These are phyloP conservation scores for Fusarium xylarioides DNA, from an alignment of 2,329 filamentous ascomycete species.

Conservation along the genomic window DNA sequence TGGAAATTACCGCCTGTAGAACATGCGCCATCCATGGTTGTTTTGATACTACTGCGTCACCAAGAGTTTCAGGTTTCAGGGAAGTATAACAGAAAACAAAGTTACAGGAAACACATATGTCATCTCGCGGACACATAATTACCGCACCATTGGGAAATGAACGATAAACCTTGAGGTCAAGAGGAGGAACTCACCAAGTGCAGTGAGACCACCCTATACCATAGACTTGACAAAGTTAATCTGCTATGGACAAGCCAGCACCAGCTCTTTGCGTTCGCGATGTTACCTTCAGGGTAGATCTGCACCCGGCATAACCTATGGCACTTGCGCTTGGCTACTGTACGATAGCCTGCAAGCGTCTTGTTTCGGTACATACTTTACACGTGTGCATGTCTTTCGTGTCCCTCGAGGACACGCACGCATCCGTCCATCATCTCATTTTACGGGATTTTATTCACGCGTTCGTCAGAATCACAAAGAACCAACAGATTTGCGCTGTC, in stretches of 20 bases:
- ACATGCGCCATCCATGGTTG: neutral
- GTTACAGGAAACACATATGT: neutral
- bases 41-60: neutral
- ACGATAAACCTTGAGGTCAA: neutral
- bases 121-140: neutral
- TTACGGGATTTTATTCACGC: conserved; percentile 28
- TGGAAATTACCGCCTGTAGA: neutral
- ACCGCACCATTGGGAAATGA: neutral
- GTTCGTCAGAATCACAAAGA: conserved; percentile 1
- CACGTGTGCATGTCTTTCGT: conserved; percentile 29
- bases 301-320: conserved; percentile 8
- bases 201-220: conserved; percentile 15
- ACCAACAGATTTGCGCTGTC: conserved; percentile 1
- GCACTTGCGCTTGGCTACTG: neutral
- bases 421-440: conserved; percentile 6
- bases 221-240: neutral
- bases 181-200: neutral
- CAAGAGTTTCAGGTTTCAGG: conserved; percentile 1
- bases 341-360: neutral
- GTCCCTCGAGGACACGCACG: conserved; percentile 25
- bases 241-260: neutral
- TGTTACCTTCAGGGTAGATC: conserved; percentile 32
- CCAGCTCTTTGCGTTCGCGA: conserved; percentile 20
- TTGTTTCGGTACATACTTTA: conserved; percentile 1
- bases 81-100: neutral